Base-by-base conservation (phyloP, 192 early-diverging fungal genomes). In the Gamsiella multidivaricata region DNA sequence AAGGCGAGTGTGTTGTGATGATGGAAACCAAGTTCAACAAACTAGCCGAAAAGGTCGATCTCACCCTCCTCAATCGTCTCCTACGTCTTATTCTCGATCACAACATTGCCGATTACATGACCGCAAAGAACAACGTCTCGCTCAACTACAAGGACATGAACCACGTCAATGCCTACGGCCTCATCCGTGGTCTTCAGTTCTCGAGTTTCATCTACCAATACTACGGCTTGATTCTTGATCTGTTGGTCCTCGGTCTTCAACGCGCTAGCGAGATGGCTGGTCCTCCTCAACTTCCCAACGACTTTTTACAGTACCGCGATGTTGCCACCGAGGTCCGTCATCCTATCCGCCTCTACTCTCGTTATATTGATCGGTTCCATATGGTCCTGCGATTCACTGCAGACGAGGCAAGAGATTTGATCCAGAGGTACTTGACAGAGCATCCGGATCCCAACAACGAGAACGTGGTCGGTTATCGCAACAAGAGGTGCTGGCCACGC, bases 41-140 rank as follows among this genome's bases (percentile, higher is more conserved):
- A 54, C 90, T 98, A 18, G 95, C 95, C 66, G 96, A 98, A 79
- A 98, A 98, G 86, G 94, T 99, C 39, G 96, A 99, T 88, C 87
- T 99, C 65, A 98, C 96, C 32, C 84, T 99, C 50, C 89, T 99
- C 36, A 95, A 96, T 59, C 90, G 95, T 47, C 85, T 99, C 32
- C 82, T 99, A 71, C 91, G 98, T 43, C 85, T 99, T 41, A 94
- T 99, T 82, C 83, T 99, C 41, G 98, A 99, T 83, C 98, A 98
- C 87, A 97, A 98, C 79, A 89, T 99, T 88, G 98, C 98, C n/a
- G 98, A 99, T 70, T 99, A 99, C 79, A 96, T 98, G 90, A 97
- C 98, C 0, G 95, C 96, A 68, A 99, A 99, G 86, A 99, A 99
- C 86, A 99, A 99, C 85, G 92, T 99, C 36, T 94, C 93, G 15